These are phyloP conservation scores for Teratosphaeriaceae sp. DNA, from an alignment of 2,329 filamentous ascomycete species.

Conservation along the genomic window DNA sequence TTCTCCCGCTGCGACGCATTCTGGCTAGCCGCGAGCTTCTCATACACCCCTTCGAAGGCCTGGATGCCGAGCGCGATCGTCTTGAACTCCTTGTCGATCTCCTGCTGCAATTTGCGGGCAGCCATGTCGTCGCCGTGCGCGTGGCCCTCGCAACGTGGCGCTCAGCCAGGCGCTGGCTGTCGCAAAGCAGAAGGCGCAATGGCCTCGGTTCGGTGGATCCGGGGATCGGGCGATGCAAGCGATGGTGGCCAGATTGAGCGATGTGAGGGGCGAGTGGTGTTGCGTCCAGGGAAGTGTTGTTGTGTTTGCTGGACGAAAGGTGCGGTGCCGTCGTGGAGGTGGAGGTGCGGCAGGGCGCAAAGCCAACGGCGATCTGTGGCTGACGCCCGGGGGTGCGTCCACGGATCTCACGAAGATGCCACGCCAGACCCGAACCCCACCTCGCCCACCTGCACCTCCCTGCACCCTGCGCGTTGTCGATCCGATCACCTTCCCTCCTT, in stretches of 20 bases:
- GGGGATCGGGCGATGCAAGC: neutral
- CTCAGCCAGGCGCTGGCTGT: neutral
- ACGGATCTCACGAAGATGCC: too few species aligned
- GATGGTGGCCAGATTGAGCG: neutral
- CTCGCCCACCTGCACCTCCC: too few species aligned
- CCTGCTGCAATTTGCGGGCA: slow-evolving; percentile 74
- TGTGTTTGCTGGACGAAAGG: too few species aligned
- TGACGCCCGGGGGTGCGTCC: too few species aligned
- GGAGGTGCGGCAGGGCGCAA: too few species aligned
- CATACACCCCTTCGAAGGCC: slow-evolving; percentile 91
- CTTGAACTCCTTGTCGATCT: slow-evolving; percentile 59
- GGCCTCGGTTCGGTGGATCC: neutral
- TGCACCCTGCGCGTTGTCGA: too few species aligned
- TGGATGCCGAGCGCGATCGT: slow-evolving; percentile 89
- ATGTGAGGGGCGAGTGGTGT: too few species aligned
- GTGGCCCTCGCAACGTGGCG: neutral
- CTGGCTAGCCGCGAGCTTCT: slow-evolving; percentile 90
- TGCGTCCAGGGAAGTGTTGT: too few species aligned
- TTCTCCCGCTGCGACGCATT: slow-evolving; percentile 98
- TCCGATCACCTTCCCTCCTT: too few species aligned
- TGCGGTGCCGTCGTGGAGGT: too few species aligned
- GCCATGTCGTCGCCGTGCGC: slow-evolving; percentile 58
- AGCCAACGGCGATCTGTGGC: too few species aligned
- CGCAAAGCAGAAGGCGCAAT: neutral
- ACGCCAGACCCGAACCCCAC: too few species aligned